Conservation (phyloP, 2,329 filamentous ascomycete species). For the Blumeriella jaapii region DNA sequence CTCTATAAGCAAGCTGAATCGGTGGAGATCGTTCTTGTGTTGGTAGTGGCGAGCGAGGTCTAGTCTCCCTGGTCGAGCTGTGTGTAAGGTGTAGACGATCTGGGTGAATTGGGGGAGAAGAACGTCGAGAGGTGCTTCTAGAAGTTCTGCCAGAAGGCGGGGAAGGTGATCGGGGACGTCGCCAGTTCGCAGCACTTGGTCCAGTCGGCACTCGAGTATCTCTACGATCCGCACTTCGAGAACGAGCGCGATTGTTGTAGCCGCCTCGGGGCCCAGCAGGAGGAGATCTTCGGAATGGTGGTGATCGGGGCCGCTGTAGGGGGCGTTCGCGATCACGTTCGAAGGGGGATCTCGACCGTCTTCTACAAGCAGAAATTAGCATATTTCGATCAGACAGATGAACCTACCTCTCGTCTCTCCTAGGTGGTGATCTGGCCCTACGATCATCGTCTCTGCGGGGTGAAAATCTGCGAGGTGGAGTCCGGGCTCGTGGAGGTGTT, state of each 20-base stretch:
- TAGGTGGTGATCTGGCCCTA: slow-evolving; percentile 29
- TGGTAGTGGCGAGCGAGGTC: slow-evolving; percentile 22
- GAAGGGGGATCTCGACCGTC: slow-evolving; percentile 27
- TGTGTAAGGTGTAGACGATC: slow-evolving; percentile 36
- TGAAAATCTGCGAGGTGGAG: slow-evolving; percentile 25
- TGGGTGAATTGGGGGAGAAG: slow-evolving; percentile 46
- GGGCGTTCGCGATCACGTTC: slow-evolving; percentile 25
- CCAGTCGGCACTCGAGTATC: slow-evolving; percentile 33
- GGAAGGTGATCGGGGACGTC: slow-evolving; percentile 39
- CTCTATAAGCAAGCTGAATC: slow-evolving; percentile 14
- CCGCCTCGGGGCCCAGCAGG: slow-evolving; percentile 27
- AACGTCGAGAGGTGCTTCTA: slow-evolving; percentile 46
- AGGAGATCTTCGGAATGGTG: slow-evolving; percentile 26
- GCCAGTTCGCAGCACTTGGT: slow-evolving; percentile 36
- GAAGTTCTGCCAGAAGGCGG: slow-evolving; percentile 44
- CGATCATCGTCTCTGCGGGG: slow-evolving; percentile 28
- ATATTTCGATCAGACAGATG: background rate
- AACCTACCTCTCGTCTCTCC: slow-evolving; percentile 23
- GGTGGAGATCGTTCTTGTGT: slow-evolving; percentile 21
- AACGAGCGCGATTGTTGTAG: slow-evolving; percentile 28
- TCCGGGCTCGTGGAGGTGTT: slow-evolving; percentile 28
- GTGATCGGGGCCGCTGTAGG: slow-evolving; percentile 23
- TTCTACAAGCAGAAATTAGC: slow-evolving; percentile 13
- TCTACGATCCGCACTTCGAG: slow-evolving; percentile 41
- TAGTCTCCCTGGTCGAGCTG: slow-evolving; percentile 24